These are phyloP conservation scores for Neurospora tetraspora DNA, from an alignment of 495 filamentous ascomycete genomes.

Conservation along the genomic window DNA sequence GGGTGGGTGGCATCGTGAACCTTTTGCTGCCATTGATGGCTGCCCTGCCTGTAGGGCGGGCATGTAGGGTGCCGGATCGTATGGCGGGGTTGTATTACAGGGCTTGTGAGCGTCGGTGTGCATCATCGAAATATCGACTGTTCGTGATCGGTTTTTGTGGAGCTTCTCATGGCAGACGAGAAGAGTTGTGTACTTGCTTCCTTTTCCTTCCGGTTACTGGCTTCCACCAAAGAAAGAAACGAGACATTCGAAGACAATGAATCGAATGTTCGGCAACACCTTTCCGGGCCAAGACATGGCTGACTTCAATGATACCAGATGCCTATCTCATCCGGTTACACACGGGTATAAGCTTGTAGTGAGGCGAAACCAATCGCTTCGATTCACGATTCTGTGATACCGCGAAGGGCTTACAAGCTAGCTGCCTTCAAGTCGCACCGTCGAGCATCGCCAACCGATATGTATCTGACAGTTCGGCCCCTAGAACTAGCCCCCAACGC, in stretches of 20 bases:
- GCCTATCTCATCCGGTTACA: neutral
- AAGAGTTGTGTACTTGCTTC: no score
- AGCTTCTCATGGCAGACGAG: no score
- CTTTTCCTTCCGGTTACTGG: no score
- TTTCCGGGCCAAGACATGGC: neutral
- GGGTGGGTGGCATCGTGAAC: neutral
- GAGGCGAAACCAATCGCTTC: neutral
- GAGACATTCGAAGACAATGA: neutral
- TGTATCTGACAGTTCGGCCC: no score
- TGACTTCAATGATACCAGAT: neutral
- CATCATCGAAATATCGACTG: neutral
- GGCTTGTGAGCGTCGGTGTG: neutral
- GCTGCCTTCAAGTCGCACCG: no score
- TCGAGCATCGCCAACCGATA: no score
- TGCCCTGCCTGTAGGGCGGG: neutral
- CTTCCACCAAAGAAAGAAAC: no score
- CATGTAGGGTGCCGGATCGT: neutral
- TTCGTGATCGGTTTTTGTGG: neutral
- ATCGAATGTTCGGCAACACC: neutral
- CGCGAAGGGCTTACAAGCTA: no score
- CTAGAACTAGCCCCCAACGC: no score
- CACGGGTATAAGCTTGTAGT: neutral
- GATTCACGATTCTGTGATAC: no score
- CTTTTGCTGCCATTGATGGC: neutral
- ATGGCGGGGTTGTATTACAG: neutral